Percentiles rank a stretch among this genome's conserved stretches.
Evolutionary conservation across 2,329 filamentous ascomycete genomes (phyloP).

Genomic region (Thermomyces lanuginosus): DNA sequence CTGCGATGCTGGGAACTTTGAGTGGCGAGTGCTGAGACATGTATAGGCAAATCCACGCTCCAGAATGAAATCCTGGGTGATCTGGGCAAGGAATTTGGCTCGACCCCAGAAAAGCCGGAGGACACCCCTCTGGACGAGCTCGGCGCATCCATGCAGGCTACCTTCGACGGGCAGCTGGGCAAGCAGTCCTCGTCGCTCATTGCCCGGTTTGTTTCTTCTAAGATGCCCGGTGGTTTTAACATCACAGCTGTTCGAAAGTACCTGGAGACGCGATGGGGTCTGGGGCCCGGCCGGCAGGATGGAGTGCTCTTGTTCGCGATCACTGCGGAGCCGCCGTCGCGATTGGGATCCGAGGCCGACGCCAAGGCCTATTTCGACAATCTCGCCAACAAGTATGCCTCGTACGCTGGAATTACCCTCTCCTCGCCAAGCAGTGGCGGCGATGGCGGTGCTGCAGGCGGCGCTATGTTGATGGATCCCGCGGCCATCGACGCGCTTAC

Average conservation of each 20-base stretch:
- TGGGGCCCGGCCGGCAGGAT: constrained; percentile 75
- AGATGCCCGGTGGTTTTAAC: constrained; percentile 99
- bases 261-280: constrained; percentile 81
- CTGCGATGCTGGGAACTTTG: not conserved
- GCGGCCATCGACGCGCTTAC: constrained; percentile 92
- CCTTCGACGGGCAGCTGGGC: constrained; percentile 96
- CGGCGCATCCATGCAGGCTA: constrained; percentile 86
- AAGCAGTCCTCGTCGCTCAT: constrained; percentile 91
- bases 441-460: constrained; percentile 52
- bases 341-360: constrained; percentile 76
- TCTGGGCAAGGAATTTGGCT: constrained; percentile 94
- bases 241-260: constrained; percentile 94
- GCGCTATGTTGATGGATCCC: constrained; percentile 99
- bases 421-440: constrained; percentile 55
- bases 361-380: constrained; percentile 87
- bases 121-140: constrained; percentile 93
- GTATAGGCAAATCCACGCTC: constrained; percentile 81
- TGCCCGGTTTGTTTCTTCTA: constrained; percentile 88
- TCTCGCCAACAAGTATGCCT: constrained; percentile 76
- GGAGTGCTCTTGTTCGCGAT: constrained; percentile 74
- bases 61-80: constrained; percentile 98
- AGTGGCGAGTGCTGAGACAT: constrained; percentile 5
- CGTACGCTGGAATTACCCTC: constrained; percentile 65
- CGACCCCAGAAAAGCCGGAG: constrained; percentile 95
- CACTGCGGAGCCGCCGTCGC: constrained; percentile 79